Conservation (phyloP, 371 early-diverging fungal genomes). For the Saksenaea vasiformis region DNA sequence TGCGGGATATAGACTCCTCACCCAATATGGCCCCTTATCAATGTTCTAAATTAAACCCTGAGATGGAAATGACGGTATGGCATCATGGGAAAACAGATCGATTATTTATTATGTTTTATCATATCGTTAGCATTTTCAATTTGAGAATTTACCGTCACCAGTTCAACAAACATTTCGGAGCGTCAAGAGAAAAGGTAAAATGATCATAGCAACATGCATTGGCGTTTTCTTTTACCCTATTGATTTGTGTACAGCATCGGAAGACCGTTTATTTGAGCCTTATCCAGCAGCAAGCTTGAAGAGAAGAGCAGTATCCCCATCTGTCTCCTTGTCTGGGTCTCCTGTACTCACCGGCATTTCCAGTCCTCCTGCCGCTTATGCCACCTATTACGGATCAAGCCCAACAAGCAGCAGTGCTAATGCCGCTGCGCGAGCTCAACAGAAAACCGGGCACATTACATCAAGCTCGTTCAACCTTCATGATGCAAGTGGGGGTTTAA, state of each 20-base stretch:
- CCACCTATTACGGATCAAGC: constrained; percentile 20
- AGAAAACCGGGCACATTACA: constrained; percentile 25
- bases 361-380: constrained; percentile 35
- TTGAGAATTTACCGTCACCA: constrained; percentile 38
- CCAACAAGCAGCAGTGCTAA: constrained; percentile 24
- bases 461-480: constrained; percentile 35
- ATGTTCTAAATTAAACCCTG: constrained; percentile 48
- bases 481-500: constrained; percentile 48
- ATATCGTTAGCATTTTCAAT: constrained; percentile 37
- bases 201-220: not conserved
- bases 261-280: constrained; percentile 40
- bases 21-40: constrained; percentile 36
- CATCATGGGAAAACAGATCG: not conserved
- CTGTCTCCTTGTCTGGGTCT: constrained; percentile 42
- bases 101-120: not conserved
- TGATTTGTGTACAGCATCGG: constrained; percentile 27
- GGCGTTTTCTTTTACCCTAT: not conserved
- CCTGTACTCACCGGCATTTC: constrained; percentile 39
- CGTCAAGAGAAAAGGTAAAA: constrained; percentile 47
- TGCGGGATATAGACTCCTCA: constrained; percentile 26
- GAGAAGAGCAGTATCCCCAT: constrained; percentile 49
- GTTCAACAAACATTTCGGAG: constrained; percentile 30
- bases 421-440: constrained; percentile 38
- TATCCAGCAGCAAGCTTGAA: constrained; percentile 35
- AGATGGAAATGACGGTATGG: constrained; percentile 48